Evolutionary conservation across 352 stramenopile species (phyloP), one percentile per base, ranked within the genome.

Genomic region (Phytophthora sp.): DNA sequence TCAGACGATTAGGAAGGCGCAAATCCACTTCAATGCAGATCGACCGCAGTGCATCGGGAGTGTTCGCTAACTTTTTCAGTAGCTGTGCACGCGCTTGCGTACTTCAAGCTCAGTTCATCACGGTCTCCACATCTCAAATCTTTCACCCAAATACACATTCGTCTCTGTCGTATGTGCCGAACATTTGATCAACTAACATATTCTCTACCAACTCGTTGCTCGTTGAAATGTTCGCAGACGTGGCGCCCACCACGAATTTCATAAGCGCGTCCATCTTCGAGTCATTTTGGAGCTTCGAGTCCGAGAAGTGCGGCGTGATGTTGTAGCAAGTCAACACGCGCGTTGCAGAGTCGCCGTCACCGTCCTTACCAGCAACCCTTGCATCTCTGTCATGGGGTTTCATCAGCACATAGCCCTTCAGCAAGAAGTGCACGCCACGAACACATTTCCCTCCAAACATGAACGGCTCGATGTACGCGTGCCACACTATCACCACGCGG

Each of bases 401-500:
- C 18, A 89, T 68, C 39, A 89, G 32, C 43, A 91, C 76, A 54
- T 88, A 89, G 7, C 82, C 79, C 26, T 82, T 76, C 32, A 89
- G 75, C 1, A 69, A 50, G 44, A 84, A 89, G 10, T 62, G 54
- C 9, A 80, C 50, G 15, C 72, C 72, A 17, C 45, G 53, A 3
- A 49, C 54, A 5, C 48, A 55, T 44, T 85, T 72, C 35, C 74
- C 63, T 23, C 68, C 66, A 54, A 91, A 89, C 38, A 79, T 71
- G 26, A 84, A 41, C 12, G 82, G 79, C 28, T 89, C 62, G 49
- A 87, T 77, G 50, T 76, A 68, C 8, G 79, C 69, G 15, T 71
- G 73, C 77, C 79, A 90, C 7, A 88, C 79, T 31, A 90, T 82
- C 23, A 88, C 69, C n/a, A 87, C 66, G 23, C 79, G 81, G 10